Conservation (phyloP, 2,329 filamentous ascomycete species). For the Cytospora piceae region DNA sequence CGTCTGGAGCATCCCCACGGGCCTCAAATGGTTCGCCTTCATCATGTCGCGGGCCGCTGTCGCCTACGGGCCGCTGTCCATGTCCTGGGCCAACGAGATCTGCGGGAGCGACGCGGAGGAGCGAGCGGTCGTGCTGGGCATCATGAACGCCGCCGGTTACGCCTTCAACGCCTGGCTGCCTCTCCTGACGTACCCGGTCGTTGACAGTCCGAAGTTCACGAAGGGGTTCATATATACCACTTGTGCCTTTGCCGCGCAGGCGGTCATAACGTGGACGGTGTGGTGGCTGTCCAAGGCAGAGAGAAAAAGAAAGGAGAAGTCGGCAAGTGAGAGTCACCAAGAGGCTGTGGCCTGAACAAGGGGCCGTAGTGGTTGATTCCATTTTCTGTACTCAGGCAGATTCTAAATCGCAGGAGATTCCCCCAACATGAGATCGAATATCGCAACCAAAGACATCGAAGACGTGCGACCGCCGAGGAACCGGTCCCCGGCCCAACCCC, state of each 20-base stretch:
- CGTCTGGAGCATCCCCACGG: conserved; percentile 26
- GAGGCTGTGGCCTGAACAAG: conserved; percentile 3
- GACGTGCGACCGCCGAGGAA: too few relatives aligned
- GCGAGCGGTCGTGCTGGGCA: conserved; percentile 51
- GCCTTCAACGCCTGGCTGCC: conserved; percentile 50
- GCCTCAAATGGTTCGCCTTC: conserved; percentile 33
- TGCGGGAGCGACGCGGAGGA: conserved; percentile 51
- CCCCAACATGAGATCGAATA: too few relatives aligned
- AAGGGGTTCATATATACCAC: conserved; percentile 40
- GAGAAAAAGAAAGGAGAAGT: conserved; percentile 13
- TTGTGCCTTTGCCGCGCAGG: conserved; percentile 19
- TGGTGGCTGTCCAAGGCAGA: conserved; percentile 21
- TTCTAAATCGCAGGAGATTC: background rate
- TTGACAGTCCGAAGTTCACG: conserved; percentile 44
- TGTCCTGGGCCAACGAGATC: conserved; percentile 54
- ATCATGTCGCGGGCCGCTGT: conserved; percentile 18
- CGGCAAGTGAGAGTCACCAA: conserved; percentile 32
- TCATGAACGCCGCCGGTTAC: conserved; percentile 51
- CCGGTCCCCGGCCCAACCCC: too few relatives aligned
- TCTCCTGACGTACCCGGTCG: conserved; percentile 42
- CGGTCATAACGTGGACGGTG: conserved; percentile 27
- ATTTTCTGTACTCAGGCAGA: background rate
- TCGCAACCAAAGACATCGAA: too few relatives aligned
- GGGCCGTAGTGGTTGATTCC: background rate
- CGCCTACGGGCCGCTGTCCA: conserved; percentile 32